Evolutionary conservation across 768 basidiomycete species (phyloP).

Genomic region (Macrolepiota fuliginosa): DNA sequence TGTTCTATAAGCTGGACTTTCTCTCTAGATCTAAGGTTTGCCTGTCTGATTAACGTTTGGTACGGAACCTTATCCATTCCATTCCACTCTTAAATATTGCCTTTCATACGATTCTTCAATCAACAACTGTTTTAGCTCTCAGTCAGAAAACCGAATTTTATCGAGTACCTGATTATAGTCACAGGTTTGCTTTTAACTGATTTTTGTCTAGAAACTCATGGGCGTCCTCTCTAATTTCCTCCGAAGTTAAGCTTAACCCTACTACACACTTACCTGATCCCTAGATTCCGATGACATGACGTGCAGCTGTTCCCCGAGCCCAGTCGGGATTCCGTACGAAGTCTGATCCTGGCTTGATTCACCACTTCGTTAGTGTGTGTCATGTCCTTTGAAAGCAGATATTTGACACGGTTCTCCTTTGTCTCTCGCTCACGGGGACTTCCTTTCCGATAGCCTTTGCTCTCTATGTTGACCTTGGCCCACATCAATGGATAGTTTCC

Average conservation of each 20-base stretch:
- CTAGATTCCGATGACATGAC: conserved; percentile 3
- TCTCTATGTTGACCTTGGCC: background rate
- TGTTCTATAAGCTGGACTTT: background rate
- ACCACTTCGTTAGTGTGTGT: conserved; percentile 2
- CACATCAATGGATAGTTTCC: background rate
- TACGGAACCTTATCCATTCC: background rate
- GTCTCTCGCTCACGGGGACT: background rate
- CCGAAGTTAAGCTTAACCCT: background rate
- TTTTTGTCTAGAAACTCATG: background rate
- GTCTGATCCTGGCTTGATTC: background rate
- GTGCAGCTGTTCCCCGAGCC: background rate
- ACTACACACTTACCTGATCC: background rate
- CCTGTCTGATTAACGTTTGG: background rate
- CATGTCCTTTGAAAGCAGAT: background rate
- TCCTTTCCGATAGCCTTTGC: background rate
- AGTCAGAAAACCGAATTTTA: too few species aligned
- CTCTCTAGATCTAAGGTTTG: conserved; percentile 4
- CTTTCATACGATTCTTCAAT: background rate
- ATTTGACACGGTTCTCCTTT: background rate
- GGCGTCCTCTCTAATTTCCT: background rate
- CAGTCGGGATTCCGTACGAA: conserved; percentile 1
- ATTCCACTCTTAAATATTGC: background rate
- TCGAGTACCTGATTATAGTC: background rate
- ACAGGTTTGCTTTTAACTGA: background rate
- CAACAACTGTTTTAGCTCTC: background rate